Percentiles rank a stretch among this genome's conserved stretches.
phyloP scores from a whole-genome alignment of 2,329 filamentous ascomycete genomes.

The Aspergillus ibericus region DNA sequence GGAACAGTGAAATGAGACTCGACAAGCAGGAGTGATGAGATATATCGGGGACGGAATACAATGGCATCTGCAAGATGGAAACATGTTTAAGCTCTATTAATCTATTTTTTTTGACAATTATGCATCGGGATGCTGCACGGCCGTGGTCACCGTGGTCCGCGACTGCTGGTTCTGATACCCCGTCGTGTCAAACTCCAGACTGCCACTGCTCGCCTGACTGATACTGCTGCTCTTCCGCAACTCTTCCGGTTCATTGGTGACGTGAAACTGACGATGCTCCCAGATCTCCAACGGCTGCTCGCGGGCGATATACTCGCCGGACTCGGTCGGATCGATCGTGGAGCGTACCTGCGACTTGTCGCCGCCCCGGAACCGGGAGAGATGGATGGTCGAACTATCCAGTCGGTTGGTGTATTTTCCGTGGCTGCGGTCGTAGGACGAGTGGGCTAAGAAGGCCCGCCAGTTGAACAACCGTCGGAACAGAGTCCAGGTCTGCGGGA shows the following conservation, averaged over 20 bases:
- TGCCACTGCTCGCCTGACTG: slow-evolving; percentile 1
- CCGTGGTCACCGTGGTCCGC: not conserved
- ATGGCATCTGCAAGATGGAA: no score
- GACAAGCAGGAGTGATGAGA: no score
- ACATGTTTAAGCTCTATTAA: no score
- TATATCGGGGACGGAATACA: no score
- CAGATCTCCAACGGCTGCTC: slow-evolving; percentile 19
- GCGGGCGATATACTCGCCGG: slow-evolving; percentile 9
- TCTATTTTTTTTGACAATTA: no score
- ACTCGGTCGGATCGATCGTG: slow-evolving; percentile 8
- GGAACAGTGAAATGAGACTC: no score
- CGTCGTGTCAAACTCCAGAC: slow-evolving; percentile 5
- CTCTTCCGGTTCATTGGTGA: slow-evolving; percentile 17
- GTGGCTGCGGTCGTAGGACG: slow-evolving; percentile 13
- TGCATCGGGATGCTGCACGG: not conserved
- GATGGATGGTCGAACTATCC: slow-evolving; percentile 13
- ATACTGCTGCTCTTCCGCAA: not conserved
- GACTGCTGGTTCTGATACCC: not conserved
- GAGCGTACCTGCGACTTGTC: slow-evolving; percentile 12
- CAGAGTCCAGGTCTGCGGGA: slow-evolving; percentile 61
- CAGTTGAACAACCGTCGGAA: slow-evolving; percentile 50
- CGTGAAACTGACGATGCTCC: slow-evolving; percentile 20
- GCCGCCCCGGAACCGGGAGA: slow-evolving; percentile 12
- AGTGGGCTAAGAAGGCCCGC: slow-evolving; percentile 29
- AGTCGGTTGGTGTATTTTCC: slow-evolving; percentile 9